Conservation (phyloP, 1,284 basidiomycete genomes). For the Marasmius oreades region DNA sequence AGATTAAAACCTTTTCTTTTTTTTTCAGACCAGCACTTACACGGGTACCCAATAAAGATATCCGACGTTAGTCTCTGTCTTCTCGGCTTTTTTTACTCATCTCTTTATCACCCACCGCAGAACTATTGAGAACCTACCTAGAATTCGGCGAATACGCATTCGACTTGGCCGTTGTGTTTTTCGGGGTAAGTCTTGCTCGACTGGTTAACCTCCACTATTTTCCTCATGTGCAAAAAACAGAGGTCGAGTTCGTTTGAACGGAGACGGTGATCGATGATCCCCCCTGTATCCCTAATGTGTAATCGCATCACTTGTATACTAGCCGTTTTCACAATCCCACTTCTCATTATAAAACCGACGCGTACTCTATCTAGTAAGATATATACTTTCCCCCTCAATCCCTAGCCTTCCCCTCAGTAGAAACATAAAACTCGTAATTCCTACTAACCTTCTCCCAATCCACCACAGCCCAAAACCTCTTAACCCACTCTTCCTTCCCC, state of each 20-base stretch:
- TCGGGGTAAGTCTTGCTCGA: constrained; percentile 56
- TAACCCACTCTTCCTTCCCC: constrained; percentile 90
- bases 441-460: constrained; percentile 77
- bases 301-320: too few relatives aligned
- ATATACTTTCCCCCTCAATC: constrained; percentile 2
- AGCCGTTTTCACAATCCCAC: too few relatives aligned
- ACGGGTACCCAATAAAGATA: constrained; percentile 77
- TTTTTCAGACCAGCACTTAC: constrained; percentile 57
- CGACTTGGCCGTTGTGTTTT: constrained; percentile 77
- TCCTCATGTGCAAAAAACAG: constrained; percentile 32
- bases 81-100: constrained; percentile 8
- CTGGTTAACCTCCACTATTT: constrained; percentile 4
- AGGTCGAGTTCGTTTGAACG: constrained; percentile 71
- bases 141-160: constrained; percentile 80
- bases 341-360: neutral
- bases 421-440: constrained; percentile 15
- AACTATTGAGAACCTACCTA: constrained; percentile 69
- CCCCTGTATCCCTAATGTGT: too few relatives aligned
- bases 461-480: constrained; percentile 85
- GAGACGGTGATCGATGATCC: constrained; percentile 19
- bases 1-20: neutral
- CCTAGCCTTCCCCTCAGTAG: constrained; percentile 2
- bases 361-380: neutral
- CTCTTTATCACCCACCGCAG: constrained; percentile 40
- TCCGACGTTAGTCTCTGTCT: constrained; percentile 61